Percentiles rank a stretch among this genome's conserved stretches.
Conservation (phyloP, 2,329 filamentous ascomycete species). For the Neonectria coccinea region DNA sequence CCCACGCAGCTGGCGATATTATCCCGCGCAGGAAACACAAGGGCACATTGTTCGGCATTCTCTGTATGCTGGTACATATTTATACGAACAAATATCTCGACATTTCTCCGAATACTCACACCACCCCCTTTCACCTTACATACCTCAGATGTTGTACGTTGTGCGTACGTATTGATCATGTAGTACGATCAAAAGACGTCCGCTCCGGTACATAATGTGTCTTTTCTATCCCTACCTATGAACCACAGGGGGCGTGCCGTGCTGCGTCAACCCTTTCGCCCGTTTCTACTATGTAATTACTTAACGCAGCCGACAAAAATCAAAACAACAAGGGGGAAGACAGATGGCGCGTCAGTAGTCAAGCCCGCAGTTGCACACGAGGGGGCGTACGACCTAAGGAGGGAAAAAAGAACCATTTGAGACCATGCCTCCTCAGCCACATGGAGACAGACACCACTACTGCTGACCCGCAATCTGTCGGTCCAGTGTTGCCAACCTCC, state of each 20-base stretch:
- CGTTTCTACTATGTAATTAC: neutral
- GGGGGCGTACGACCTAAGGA: constrained; percentile 8
- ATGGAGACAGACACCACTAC: constrained; percentile 26
- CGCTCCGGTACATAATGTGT: neutral
- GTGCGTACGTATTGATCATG: neutral
- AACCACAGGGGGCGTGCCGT: constrained; percentile 7
- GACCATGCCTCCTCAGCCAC: constrained; percentile 25
- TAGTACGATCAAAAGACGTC: neutral
- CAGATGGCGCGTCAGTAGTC: constrained; percentile 13
- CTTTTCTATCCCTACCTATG: neutral
- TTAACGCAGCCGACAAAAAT: constrained; percentile 19
- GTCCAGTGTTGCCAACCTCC: constrained; percentile 18
- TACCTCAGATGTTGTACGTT: neutral
- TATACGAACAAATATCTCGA: too few species aligned
- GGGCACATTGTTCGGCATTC: neutral
- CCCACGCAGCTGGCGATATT: constrained; percentile 4
- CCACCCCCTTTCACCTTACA: neutral
- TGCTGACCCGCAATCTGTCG: constrained; percentile 34
- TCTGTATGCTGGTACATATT: too few species aligned
- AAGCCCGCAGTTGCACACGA: constrained; percentile 5
- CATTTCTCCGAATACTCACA: neutral
- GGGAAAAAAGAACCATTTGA: constrained; percentile 3
- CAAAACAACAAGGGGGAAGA: constrained; percentile 18
- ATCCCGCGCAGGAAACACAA: constrained; percentile 12
- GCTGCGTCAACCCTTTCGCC: neutral